Conservation (phyloP, 306 rosid species). For the Acacia acuminata region DNA sequence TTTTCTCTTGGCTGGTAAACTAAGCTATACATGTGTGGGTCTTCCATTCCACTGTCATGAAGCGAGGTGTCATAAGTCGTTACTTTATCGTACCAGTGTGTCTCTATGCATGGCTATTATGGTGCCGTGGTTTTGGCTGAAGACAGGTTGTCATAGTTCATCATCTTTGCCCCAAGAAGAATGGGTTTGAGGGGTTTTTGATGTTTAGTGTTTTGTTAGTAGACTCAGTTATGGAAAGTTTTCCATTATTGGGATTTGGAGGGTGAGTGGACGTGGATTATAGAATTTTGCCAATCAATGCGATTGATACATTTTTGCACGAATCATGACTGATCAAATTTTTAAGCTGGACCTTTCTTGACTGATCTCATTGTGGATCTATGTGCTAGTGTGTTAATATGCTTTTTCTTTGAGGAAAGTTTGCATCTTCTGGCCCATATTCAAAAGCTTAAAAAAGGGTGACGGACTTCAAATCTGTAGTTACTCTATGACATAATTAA, state of each 20-base stretch:
- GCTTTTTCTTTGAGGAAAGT: no score
- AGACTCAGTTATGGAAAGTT: not conserved
- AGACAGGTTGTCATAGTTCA: not conserved
- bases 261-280: not conserved
- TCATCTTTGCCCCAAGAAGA: not conserved
- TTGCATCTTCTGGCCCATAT: no score
- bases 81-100: not conserved
- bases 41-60: conserved; percentile 6
- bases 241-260: not conserved
- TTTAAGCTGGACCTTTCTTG: not conserved
- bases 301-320: not conserved
- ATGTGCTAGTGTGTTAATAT: no score
- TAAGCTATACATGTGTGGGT: not conserved
- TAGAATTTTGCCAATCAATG: conserved; percentile 4
- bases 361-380: not conserved
- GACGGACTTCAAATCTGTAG: no score
- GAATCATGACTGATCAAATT: not conserved
- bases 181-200: not conserved
- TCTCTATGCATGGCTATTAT: not conserved
- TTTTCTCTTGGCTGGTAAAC: conserved; percentile 38
- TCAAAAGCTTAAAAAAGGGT: no score
- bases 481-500: no score
- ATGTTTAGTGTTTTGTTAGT: conserved; percentile 11
- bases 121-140: not conserved
- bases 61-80: not conserved